These are phyloP conservation scores for Tricholoma furcatifolium DNA, from an alignment of 768 basidiomycete genomes.

Conservation along the genomic window DNA sequence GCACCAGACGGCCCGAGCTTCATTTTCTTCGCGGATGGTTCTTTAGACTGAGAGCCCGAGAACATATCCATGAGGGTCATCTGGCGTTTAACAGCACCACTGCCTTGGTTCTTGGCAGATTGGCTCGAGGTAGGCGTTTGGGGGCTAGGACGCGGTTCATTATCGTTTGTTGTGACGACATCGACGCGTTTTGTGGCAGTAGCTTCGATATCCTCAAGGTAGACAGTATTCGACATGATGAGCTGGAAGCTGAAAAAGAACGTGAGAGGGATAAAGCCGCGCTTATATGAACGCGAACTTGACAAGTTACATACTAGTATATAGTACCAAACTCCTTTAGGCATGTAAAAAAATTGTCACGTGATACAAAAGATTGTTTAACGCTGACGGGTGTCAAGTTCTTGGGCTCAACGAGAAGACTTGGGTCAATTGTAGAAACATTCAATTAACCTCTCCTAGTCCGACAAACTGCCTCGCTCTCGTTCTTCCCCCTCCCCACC, in stretches of 20 bases:
- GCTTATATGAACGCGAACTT: slow-evolving; percentile 3
- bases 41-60: slow-evolving; percentile 23
- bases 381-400: background rate
- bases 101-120: slow-evolving; percentile 5
- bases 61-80: slow-evolving; percentile 69
- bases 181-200: background rate
- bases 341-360: too few species aligned
- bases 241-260: slow-evolving; percentile 6
- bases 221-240: slow-evolving; percentile 27
- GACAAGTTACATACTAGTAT: background rate
- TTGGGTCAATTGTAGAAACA: background rate
- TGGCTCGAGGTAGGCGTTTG: background rate
- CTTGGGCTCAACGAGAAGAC: background rate
- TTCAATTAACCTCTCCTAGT: slow-evolving; percentile 9
- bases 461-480: slow-evolving; percentile 74
- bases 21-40: slow-evolving; percentile 44
- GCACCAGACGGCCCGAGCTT: slow-evolving; percentile 33
- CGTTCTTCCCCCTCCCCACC: slow-evolving; percentile 77
- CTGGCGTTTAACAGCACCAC: slow-evolving; percentile 47
- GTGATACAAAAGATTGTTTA: too few species aligned
- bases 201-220: slow-evolving; percentile 45
- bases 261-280: slow-evolving; percentile 7
- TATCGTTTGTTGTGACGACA: slow-evolving; percentile 8
- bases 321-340: too few species aligned
- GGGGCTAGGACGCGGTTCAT: slow-evolving; percentile 8